Evolutionary conservation across 345 rosid genomes (phyloP).

Genomic region (Aquilaria malaccensis): DNA sequence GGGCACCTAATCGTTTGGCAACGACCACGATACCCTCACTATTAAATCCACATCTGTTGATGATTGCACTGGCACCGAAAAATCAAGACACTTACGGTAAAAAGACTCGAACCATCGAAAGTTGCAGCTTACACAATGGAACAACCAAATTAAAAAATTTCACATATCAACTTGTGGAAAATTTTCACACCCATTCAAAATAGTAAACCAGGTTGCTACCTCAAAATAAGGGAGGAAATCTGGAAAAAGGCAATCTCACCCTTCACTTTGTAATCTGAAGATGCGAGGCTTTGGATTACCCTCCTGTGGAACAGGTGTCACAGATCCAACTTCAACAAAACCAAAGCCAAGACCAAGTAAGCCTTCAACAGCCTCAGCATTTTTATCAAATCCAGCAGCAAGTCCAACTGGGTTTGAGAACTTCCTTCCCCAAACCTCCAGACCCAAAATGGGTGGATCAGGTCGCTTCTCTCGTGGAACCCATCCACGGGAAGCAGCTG

Average conservation of each 20-base stretch:
- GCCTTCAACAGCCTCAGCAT: slow-evolving; percentile 95
- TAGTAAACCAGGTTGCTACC: background rate
- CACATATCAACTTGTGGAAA: background rate
- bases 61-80: slow-evolving; percentile 61
- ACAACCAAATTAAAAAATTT: background rate
- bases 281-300: slow-evolving; percentile 92
- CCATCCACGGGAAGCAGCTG: slow-evolving; percentile 97
- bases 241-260: slow-evolving; percentile 38
- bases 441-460: slow-evolving; percentile 66
- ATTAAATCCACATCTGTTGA: slow-evolving; percentile 95
- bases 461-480: slow-evolving; percentile 94
- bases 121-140: slow-evolving; percentile 6
- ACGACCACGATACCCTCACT: slow-evolving; percentile 96
- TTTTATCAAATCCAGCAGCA: slow-evolving; percentile 99
- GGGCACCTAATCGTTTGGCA: slow-evolving; percentile 94
- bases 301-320: slow-evolving; percentile 93
- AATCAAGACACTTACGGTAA: slow-evolving; percentile 2
- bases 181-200: background rate
- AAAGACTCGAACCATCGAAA: background rate
- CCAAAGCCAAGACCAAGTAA: slow-evolving; percentile 90
- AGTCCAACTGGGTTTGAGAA: slow-evolving; percentile 95
- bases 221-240: slow-evolving; percentile 1
- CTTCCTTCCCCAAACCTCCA: slow-evolving; percentile 95
- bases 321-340: slow-evolving; percentile 96
- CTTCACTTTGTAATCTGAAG: slow-evolving; percentile 76